These are phyloP conservation scores for Prunus mongolica DNA, from an alignment of 306 rosid genomes.

Conservation along the genomic window DNA sequence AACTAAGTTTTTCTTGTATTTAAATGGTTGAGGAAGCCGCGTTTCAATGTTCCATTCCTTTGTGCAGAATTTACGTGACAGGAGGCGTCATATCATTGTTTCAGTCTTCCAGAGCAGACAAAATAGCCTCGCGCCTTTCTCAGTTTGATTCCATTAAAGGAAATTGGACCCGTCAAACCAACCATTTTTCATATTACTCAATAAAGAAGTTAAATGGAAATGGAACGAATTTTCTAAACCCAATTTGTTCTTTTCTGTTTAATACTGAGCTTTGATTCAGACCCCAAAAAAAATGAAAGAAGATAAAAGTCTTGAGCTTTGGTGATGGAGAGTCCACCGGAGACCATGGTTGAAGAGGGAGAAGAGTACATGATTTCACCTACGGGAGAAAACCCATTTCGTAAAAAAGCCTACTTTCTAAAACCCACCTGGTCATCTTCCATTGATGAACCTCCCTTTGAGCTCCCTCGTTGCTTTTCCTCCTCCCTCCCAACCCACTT, in stretches of 20 bases:
- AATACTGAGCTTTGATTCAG: background rate
- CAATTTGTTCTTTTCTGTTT: background rate
- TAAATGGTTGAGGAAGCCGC: no score
- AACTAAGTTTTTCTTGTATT: no score
- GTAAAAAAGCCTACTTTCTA: constrained; percentile 38
- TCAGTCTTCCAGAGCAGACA: no score
- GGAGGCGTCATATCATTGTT: no score
- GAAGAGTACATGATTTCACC: constrained; percentile 50
- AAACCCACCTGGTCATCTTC: constrained; percentile 4
- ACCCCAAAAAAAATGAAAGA: background rate
- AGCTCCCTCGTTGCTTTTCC: background rate
- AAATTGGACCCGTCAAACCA: background rate
- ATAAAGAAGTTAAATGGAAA: background rate
- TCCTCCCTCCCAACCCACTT: background rate
- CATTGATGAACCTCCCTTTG: background rate
- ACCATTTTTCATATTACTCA: background rate
- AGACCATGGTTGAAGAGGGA: constrained; percentile 29
- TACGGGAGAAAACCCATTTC: constrained; percentile 27
- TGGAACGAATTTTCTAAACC: no score
- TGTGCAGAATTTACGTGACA: no score
- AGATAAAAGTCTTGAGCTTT: background rate
- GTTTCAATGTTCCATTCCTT: no score
- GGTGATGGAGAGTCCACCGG: background rate
- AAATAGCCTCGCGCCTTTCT: no score
- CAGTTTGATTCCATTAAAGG: no score